Evolutionary conservation across 306 rosid genomes (phyloP).

Genomic region (Fragaria vesca): DNA sequence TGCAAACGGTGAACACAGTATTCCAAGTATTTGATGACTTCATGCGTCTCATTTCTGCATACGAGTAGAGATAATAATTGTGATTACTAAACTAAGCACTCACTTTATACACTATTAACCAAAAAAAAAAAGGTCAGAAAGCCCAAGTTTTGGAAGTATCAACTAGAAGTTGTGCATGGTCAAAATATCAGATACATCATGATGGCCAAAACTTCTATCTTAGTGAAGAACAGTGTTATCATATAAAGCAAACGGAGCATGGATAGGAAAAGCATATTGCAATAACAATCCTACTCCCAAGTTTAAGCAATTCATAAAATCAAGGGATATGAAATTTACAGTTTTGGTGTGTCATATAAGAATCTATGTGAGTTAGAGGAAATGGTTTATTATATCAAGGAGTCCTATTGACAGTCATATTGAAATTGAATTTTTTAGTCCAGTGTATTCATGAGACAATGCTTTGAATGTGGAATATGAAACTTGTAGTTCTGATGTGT

Average conservation of each 20-base stretch:
- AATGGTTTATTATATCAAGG: background rate
- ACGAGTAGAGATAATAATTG: slow-evolving; percentile 11
- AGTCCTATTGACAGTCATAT: background rate
- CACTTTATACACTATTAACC: background rate
- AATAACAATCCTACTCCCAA: background rate
- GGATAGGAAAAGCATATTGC: background rate
- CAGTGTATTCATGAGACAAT: background rate
- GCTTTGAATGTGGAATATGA: background rate
- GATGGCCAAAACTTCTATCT: background rate
- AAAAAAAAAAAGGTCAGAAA: background rate
- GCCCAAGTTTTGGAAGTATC: background rate
- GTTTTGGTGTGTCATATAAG: background rate
- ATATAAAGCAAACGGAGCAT: background rate
- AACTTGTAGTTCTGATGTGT: background rate
- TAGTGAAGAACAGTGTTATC: background rate
- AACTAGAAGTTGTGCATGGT: background rate
- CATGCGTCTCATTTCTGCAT: slow-evolving; percentile 97
- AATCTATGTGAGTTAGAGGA: background rate
- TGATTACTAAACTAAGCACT: background rate
- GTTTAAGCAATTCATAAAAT: background rate
- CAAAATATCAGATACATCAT: background rate
- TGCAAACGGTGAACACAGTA: slow-evolving; percentile 86
- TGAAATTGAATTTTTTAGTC: background rate
- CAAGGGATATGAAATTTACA: background rate
- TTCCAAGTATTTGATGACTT: slow-evolving; percentile 95